Base-by-base conservation (phyloP, 495 filamentous ascomycete genomes). In the Aspergillus asperescens region DNA sequence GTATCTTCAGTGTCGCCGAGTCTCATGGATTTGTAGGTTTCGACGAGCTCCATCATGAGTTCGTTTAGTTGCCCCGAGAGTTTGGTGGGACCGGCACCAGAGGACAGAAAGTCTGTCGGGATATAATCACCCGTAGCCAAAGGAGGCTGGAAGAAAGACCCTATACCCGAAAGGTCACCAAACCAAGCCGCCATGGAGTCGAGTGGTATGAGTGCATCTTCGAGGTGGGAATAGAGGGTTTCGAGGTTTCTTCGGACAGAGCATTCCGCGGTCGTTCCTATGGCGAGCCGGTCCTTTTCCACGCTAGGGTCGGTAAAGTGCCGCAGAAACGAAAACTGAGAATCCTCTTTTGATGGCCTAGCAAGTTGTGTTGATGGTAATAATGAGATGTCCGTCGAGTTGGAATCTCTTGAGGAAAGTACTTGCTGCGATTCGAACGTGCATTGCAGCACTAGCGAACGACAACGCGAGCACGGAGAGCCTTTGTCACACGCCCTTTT, bases 291-390 rank as follows among this genome's bases (percentile, higher is more conserved):
- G 24, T 72, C 69, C 19, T 56, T 61, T 12, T 67, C 58, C 8
- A 65, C 54, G n/a, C 53, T 56, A 6, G 69, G 69, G 39, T 63
- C 65, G 15, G 69, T 64, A 37, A 72, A 70, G 28, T 65, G 65
- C 0, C 56, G 55, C 7, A 72, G 61, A 16, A 72, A 72, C 6
- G 59, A 65, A 16, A 72, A 72, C 12, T 58, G 63, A 1, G 38
- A 53, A 10, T 47, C 41, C 5, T 37, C 46, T 25, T 50, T 52
- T 47, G 66, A 71, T 1, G 71, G 76, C 19, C 64, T 85, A 4
- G 71, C 80, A 23, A 77, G 82, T 4, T 75, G 85, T 24, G 25
- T 42, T 12, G 82, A 85, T 64, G 85, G 82, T 41, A 54, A 41
- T 16, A 45, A 37, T 10, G 59, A 53, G 12, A 37, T 32, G n/a